Percentiles rank a stretch among this genome's conserved stretches.
Evolutionary conservation across 257 asterid species (phyloP).

Genomic region (Henckelia pumila): DNA sequence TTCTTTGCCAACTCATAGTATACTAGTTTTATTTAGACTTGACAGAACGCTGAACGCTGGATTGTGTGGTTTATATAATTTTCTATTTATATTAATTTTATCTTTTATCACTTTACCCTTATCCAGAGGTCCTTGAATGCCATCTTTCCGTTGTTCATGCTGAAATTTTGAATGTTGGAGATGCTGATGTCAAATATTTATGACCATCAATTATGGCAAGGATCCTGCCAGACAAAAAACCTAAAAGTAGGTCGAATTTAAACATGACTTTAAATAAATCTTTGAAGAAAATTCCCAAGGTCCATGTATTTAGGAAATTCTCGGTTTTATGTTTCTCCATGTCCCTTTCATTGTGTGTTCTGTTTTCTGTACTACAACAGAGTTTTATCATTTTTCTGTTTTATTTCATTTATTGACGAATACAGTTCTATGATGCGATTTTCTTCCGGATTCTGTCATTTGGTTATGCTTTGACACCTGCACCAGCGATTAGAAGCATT

Average conservation of each 20-base stretch:
- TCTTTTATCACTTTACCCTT: neutral
- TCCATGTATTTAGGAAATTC: neutral
- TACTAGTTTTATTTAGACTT: neutral
- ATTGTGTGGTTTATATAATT: slow-evolving; percentile 11
- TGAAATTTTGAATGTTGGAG: neutral
- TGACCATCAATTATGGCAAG: neutral
- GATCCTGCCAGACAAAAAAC: neutral
- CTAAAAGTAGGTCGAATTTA: neutral
- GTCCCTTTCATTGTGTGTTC: neutral
- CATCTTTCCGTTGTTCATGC: neutral
- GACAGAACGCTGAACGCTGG: slow-evolving; percentile 3
- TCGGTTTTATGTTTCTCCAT: neutral
- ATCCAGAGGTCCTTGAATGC: neutral
- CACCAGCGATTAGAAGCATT: neutral
- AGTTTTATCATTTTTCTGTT: neutral
- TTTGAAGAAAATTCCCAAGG: neutral
- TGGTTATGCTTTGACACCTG: neutral
- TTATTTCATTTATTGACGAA: neutral
- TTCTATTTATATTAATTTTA: neutral
- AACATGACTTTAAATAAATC: too few species aligned
- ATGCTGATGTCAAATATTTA: neutral
- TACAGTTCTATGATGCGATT: neutral
- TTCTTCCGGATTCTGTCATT: neutral
- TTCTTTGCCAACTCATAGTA: slow-evolving; percentile 5
- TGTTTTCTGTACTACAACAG: neutral